phyloP scores from a whole-genome alignment of 1,284 basidiomycete genomes.

The Veloporphyrellus conicus region DNA sequence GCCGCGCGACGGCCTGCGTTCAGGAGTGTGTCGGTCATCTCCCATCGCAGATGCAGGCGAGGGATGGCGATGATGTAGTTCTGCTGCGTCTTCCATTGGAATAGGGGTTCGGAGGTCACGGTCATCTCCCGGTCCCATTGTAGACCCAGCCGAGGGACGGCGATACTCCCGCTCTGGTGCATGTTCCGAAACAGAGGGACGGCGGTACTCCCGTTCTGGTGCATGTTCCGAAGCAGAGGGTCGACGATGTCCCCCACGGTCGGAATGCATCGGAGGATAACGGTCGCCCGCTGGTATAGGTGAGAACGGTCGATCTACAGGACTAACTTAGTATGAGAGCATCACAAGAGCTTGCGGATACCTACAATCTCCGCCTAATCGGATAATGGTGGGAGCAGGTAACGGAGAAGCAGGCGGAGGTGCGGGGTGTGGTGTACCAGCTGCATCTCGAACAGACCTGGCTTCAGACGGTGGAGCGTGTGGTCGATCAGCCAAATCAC shows the following conservation, averaged over 20 bases:
- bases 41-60: not conserved
- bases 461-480: conserved; percentile 7
- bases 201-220: conserved; percentile 2
- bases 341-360: conserved; percentile 2
- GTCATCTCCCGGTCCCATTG: not conserved
- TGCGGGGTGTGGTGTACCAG: conserved; percentile 1
- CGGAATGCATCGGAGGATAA: conserved; percentile 15
- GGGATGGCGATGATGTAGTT: not conserved
- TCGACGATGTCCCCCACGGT: not conserved
- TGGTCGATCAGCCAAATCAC: conserved; percentile 13
- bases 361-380: conserved; percentile 26
- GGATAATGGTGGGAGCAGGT: conserved; percentile 33
- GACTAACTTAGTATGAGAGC: conserved; percentile 8
- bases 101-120: not conserved
- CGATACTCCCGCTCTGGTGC: not conserved
- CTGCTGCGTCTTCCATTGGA: not conserved
- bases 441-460: conserved; percentile 11
- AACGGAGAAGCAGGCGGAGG: conserved; percentile 1
- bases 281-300: conserved; percentile 12
- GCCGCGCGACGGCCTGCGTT: conserved; percentile 12
- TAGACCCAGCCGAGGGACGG: conserved; percentile 18
- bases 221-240: conserved; percentile 6
- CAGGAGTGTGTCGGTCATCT: conserved; percentile 3
- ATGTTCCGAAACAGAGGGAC: not conserved
- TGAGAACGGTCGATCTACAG: conserved; percentile 18